Evolutionary conservation across 2,329 filamentous ascomycete species (phyloP).

Genomic region (Metarhizium album): DNA sequence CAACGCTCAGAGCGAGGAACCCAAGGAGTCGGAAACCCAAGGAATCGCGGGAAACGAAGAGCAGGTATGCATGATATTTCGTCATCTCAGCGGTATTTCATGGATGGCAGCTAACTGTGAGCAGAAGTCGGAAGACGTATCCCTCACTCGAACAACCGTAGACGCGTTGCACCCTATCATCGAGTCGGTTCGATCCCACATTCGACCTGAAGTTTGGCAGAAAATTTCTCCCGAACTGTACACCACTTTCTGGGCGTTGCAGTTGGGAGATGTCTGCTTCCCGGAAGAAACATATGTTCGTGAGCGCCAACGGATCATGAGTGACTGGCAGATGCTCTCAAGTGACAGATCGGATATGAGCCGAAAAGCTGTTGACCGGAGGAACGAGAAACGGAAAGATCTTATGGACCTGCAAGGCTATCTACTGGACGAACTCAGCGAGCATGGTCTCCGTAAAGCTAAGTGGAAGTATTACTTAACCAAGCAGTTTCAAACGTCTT

Average conservation of each 20-base stretch:
- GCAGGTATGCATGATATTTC: conserved; percentile 18
- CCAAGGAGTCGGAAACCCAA: conserved; percentile 16
- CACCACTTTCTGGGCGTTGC: conserved; percentile 84
- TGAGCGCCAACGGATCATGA: conserved; percentile 59
- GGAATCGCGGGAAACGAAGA: conserved; percentile 19
- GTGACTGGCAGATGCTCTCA: conserved; percentile 55
- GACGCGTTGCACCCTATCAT: conserved; percentile 57
- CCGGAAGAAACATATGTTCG: conserved; percentile 68
- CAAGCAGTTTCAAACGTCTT: conserved; percentile 71
- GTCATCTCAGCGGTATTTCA: not conserved
- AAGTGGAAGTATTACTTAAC: conserved; percentile 59
- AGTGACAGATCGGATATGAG: conserved; percentile 65
- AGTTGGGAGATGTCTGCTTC: conserved; percentile 69
- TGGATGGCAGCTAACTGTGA: not conserved
- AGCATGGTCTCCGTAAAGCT: conserved; percentile 55
- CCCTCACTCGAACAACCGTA: conserved; percentile 19
- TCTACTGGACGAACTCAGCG: conserved; percentile 62
- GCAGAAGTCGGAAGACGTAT: conserved; percentile 25
- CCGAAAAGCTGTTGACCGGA: conserved; percentile 54
- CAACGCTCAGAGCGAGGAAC: conserved; percentile 16
- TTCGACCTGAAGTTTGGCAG: conserved; percentile 55
- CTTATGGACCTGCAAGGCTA: conserved; percentile 58
- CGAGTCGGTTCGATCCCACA: conserved; percentile 49
- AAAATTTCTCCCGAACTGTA: conserved; percentile 74
- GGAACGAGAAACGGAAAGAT: conserved; percentile 51